These are phyloP conservation scores for Dysphania ambrosioides DNA, from an alignment of 148 eudicot genomes.

Conservation along the genomic window DNA sequence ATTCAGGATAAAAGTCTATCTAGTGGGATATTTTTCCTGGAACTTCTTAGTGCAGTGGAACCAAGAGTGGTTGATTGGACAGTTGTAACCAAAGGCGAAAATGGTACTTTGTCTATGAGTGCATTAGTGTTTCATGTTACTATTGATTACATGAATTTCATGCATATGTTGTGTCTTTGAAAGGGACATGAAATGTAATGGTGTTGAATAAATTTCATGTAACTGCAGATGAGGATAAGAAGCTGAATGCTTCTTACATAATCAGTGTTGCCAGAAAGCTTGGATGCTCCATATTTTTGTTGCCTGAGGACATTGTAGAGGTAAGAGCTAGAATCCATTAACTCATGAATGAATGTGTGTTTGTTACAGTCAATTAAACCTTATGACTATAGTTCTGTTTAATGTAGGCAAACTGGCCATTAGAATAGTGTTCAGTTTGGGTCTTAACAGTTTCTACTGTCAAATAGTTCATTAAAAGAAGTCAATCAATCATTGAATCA, in stretches of 20 bases:
- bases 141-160: neutral
- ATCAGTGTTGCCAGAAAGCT: conserved; percentile 96
- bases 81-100: conserved; percentile 79
- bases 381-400: neutral
- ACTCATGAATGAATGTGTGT: neutral
- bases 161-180: neutral
- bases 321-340: conserved; percentile 29
- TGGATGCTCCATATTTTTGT: conserved; percentile 85
- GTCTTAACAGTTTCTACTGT: neutral
- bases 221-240: conserved; percentile 82
- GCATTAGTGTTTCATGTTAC: neutral
- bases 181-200: neutral
- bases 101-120: conserved; percentile 38
- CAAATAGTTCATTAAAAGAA: neutral
- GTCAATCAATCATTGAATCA: neutral
- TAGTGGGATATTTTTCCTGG: conserved; percentile 74
- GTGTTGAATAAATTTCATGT: neutral
- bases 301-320: conserved; percentile 96
- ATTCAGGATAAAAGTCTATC: conserved; percentile 77
- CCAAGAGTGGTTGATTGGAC: conserved; percentile 90
- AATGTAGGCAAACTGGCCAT: neutral
- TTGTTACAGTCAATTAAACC: neutral
- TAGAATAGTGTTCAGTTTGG: neutral
- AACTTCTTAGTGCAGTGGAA: conserved; percentile 87
- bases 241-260: conserved; percentile 77